Evolutionary conservation across 1,284 basidiomycete species (phyloP).

Genomic region (Apiotrichum brassicae): DNA sequence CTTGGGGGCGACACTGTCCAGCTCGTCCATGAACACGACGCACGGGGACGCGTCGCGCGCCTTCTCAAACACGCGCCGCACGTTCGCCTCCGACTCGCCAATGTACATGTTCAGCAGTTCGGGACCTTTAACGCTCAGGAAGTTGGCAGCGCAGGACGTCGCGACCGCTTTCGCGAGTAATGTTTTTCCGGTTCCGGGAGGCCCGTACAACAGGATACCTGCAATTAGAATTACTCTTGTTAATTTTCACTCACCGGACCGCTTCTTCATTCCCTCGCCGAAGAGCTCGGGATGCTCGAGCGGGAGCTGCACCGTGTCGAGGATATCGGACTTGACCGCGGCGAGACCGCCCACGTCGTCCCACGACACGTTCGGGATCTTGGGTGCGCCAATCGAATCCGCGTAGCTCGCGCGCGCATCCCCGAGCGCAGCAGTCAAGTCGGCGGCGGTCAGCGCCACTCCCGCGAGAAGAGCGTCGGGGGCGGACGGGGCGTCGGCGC

Average conservation of each 20-base stretch:
- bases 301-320: conserved; percentile 95
- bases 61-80: conserved; percentile 83
- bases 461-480: conserved; percentile 49
- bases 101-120: conserved; percentile 98
- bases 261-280: conserved; percentile 85
- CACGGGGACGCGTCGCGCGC: conserved; percentile 86
- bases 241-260: too few relatives aligned
- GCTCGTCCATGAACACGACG: conserved; percentile 96
- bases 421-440: conserved; percentile 69
- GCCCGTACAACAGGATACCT: conserved; percentile 70
- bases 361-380: conserved; percentile 95
- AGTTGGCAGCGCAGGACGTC: conserved; percentile 84
- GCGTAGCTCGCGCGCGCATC: conserved; percentile 75
- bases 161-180: conserved; percentile 71
- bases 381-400: conserved; percentile 90
- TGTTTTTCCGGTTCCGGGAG: conserved; percentile 92
- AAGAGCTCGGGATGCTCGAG: conserved; percentile 93
- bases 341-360: conserved; percentile 94
- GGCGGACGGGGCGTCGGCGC: conserved; percentile 6
- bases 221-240: too few relatives aligned
- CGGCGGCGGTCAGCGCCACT: conserved; percentile 57
- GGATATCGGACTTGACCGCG: conserved; percentile 82
- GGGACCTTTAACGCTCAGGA: conserved; percentile 94
- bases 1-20: conserved; percentile 94
- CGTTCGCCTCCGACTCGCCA: conserved; percentile 95